phyloP scores from a whole-genome alignment of 116 monocot species.

The Posidonia oceanica region DNA sequence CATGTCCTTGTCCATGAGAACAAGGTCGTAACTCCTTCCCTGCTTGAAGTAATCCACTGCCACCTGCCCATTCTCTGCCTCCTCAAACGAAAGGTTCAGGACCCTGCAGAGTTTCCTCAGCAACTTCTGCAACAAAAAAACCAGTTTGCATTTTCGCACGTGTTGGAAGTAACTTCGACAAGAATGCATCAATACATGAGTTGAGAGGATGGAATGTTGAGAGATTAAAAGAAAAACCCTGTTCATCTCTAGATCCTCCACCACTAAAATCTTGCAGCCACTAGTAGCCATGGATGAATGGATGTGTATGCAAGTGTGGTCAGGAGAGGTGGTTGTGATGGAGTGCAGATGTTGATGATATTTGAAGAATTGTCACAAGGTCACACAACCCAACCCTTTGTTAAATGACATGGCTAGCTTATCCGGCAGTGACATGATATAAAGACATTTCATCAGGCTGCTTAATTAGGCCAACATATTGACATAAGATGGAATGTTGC shows the following conservation, averaged over 20 bases:
- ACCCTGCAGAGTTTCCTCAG: slow-evolving; percentile 13
- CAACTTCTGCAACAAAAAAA: slow-evolving; percentile 7
- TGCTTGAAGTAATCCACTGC: slow-evolving; percentile 26
- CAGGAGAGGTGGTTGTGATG: no score
- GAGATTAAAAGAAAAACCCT: slow-evolving; percentile 7
- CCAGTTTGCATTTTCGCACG: no score
- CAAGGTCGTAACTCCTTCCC: slow-evolving; percentile 24
- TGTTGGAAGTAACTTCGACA: no score
- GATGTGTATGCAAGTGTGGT: no score
- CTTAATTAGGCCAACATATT: no score
- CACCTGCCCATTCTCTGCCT: slow-evolving; percentile 34
- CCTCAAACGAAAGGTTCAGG: slow-evolving; percentile 22
- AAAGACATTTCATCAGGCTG: no score
- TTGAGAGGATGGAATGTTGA: background rate
- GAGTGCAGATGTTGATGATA: no score
- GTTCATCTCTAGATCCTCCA: slow-evolving; percentile 17
- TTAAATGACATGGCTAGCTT: no score
- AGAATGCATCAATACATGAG: background rate
- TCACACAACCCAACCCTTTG: no score
- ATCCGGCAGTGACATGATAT: no score
- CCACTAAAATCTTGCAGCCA: slow-evolving; percentile 7
- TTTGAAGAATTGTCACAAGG: no score
- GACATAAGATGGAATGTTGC: no score
- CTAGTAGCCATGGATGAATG: background rate
- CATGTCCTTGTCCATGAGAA: slow-evolving; percentile 55